Evolutionary conservation across 768 basidiomycete genomes (phyloP), one percentile per base, ranked within the genome.

Genomic region (Lactarius sanguifluus): DNA sequence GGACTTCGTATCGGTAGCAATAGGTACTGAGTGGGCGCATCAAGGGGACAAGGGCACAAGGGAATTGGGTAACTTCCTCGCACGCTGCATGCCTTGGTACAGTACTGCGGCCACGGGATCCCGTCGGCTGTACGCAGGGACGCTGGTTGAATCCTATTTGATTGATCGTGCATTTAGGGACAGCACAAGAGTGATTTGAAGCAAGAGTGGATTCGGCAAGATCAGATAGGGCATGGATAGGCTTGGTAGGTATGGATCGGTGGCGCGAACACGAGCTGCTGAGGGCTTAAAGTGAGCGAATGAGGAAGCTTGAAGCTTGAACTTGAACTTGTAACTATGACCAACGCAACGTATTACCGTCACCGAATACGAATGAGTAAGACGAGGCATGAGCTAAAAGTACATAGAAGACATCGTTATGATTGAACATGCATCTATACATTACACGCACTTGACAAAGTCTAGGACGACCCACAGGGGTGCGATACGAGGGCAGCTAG

Each of bases 1-100:
- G 13, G 50, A 38, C 25, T 13, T 25, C 16, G n/a, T 52, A 61
- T 18, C 36, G 20, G 32, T 55, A 28, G 10, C 32, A n/a, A n/a
- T 30, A 23, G 34, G 43, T 23, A 20, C 28, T 41, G 59, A 50
- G 43, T 41, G n/a, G 40, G 47, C 16, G 59, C 45, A 61, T 60
- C 55, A 60, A 18, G 32, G 3, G 57, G 41, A 18, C 38, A 28
- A 41, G 30, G 41, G 12, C 15, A 57, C 52, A 57, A 45, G 55
- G 45, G 5, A 40, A 61, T 9, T 25, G 30, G 30, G 25, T 36
- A n/a, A 9, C 5, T 52, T 25, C 23, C 23, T 52, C 25, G 23
- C 23, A 16, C 13, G 50, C 23, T 52, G 13, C 50, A 52, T 15
- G 50, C 50, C 25, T 52, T 52, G 25, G 15, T 52, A 13, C 28